Base-by-base conservation (phyloP, 73 alveolate species). In the Paramecium sonneborni region DNA sequence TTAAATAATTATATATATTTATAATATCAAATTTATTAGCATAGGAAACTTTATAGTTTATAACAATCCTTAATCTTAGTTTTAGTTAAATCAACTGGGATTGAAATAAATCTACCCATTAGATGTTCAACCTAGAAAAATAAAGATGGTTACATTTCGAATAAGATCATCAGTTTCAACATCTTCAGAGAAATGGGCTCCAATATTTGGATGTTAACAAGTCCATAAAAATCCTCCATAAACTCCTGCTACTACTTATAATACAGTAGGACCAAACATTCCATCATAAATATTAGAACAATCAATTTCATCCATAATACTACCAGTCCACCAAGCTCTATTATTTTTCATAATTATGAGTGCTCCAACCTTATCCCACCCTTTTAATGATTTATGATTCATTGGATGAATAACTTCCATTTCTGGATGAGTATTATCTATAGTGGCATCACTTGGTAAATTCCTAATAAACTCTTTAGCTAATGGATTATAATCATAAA, bases 241-340 rank as follows among this genome's bases (percentile, higher is more conserved):
- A 21, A 38, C 56, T 10, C 87, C 58, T 12, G 87, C 87, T 20
- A 43, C 87, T 15, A 74, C 87, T 18, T 74, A 35, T 4, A 74
- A 43, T 11, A 74, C 87, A 74, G 87, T 74, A 15, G 87, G 87
- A 6, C 87, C 58, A 38, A 74, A 74, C 35, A 11, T 35, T 28
- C 68, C 87, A 3, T 7, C 58, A 10, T 30, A 74, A 5, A 14
- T 3, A 32, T 14, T 21, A 3, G 55, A 32, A 15, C 67, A 10
- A 74, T 74, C 87, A 74, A 74, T 38, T 35, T 74, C 87, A 74
- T 74, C 67, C 67, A 74, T 74, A 15, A 74, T 74, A 18, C 62
- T 32, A 3, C 87, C 87, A 35, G 87, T 74, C 87, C 87, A 74
- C 87, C 87, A 74, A 32, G 58, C 87, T 74, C 87, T 35, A 74